A percentile compares a stretch with the other conserved stretches of the same genome.
Conservation (phyloP, 2,329 filamentous ascomycete species). For the Nigrospora osmanthi region DNA sequence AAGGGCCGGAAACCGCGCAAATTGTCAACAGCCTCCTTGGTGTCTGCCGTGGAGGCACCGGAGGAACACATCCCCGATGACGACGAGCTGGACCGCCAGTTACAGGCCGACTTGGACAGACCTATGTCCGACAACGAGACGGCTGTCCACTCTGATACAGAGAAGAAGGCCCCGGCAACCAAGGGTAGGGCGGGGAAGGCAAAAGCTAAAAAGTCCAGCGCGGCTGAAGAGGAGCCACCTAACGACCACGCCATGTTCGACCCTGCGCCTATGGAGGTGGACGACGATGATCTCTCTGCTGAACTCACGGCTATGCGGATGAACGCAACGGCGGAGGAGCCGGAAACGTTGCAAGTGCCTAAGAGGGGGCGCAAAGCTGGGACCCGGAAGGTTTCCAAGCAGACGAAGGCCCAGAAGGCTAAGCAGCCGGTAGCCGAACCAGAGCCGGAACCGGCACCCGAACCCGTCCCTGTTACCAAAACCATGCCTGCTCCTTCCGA, state of each 20-base stretch:
- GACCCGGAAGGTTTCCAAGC: constrained; percentile 44
- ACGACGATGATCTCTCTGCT: constrained; percentile 41
- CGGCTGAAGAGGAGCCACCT: constrained; percentile 18
- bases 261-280: constrained; percentile 31
- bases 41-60: constrained; percentile 18
- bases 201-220: constrained; percentile 15
- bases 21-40: constrained; percentile 36
- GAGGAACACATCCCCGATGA: constrained; percentile 45
- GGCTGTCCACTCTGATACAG: constrained; percentile 36
- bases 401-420: constrained; percentile 34
- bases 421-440: constrained; percentile 14
- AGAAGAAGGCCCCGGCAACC: constrained; percentile 25
- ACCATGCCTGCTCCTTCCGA: constrained; percentile 4
- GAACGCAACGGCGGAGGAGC: constrained; percentile 35
- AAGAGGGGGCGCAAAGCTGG: constrained; percentile 47
- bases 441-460: constrained; percentile 12
- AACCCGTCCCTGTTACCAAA: constrained; percentile 10
- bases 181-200: constrained; percentile 21
- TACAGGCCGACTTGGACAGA: constrained; percentile 57
- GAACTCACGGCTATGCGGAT: constrained; percentile 41
- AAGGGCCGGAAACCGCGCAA: constrained; percentile 35
- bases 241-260: constrained; percentile 46
- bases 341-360: constrained; percentile 33
- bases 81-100: constrained; percentile 56
- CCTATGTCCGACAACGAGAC: constrained; percentile 44